These are phyloP conservation scores for Aspergillus bertholletiae DNA, from an alignment of 495 filamentous ascomycete species.

Conservation along the genomic window DNA sequence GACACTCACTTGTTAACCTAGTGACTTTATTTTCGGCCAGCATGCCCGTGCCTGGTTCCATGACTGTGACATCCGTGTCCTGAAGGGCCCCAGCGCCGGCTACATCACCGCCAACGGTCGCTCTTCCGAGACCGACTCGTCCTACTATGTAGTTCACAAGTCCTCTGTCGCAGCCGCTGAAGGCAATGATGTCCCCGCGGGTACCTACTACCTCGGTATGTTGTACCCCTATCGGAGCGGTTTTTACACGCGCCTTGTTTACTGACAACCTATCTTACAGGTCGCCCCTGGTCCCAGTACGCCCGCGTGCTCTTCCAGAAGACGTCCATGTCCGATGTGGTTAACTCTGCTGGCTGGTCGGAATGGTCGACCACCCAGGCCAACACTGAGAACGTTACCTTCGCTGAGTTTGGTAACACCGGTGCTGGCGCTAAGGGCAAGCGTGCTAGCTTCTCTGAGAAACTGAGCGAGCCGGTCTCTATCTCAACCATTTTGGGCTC, in stretches of 20 bases:
- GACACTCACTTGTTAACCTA: background rate
- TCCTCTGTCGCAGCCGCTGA: conserved; percentile 43
- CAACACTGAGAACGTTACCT: conserved; percentile 51
- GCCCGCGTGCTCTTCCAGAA: conserved; percentile 61
- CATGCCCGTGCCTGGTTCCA: conserved; percentile 60
- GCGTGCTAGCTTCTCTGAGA: conserved; percentile 52
- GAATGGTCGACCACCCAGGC: conserved; percentile 48
- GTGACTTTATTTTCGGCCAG: conserved; percentile 67
- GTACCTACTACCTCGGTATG: conserved; percentile 49
- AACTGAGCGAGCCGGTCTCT: conserved; percentile 38
- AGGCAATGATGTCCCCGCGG: conserved; percentile 43
- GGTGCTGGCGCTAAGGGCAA: conserved; percentile 56
- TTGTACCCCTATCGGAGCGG: background rate
- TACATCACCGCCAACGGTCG: conserved; percentile 63
- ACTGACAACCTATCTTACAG: conserved; percentile 19
- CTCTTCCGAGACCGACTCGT: conserved; percentile 40
- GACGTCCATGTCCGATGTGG: conserved; percentile 49
- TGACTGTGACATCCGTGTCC: conserved; percentile 50
- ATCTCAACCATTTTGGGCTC: conserved; percentile 52
- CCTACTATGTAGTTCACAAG: conserved; percentile 64
- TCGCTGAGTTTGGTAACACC: conserved; percentile 57
- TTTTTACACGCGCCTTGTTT: background rate
- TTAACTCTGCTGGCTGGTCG: conserved; percentile 61
- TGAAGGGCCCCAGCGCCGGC: conserved; percentile 28
- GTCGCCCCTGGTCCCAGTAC: conserved; percentile 63